These are phyloP conservation scores for Geosmithia flava DNA, from an alignment of 2,329 filamentous ascomycete genomes.

Conservation along the genomic window DNA sequence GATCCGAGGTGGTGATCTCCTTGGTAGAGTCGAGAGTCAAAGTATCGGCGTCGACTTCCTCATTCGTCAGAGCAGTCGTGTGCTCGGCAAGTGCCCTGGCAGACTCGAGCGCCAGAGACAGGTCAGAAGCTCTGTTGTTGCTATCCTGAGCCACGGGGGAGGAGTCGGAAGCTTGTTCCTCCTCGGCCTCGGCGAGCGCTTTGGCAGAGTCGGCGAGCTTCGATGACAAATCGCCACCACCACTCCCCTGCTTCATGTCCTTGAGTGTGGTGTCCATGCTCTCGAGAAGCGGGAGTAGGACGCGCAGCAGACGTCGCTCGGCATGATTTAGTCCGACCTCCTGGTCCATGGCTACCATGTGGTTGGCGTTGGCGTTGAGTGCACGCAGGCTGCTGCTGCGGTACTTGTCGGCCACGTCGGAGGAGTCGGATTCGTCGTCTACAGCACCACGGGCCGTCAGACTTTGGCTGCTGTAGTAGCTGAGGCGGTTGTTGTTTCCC, in stretches of 20 bases:
- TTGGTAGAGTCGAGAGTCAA: background rate
- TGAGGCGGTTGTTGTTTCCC: background rate
- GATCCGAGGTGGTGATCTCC: background rate
- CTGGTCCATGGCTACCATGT: background rate
- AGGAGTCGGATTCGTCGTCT: background rate
- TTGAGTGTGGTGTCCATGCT: conserved; percentile 2
- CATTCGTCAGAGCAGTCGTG: background rate
- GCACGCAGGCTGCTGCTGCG: conserved; percentile 1
- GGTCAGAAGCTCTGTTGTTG: too few species aligned
- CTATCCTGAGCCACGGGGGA: too few species aligned
- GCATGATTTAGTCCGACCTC: background rate
- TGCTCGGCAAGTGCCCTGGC: background rate
- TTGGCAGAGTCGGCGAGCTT: conserved; percentile 1
- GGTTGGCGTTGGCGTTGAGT: conserved; percentile 2
- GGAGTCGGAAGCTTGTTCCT: background rate
- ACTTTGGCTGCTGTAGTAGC: background rate
- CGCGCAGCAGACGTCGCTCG: conserved; percentile 1
- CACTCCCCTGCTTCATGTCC: conserved; percentile 1
- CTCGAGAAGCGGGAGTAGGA: conserved; percentile 2
- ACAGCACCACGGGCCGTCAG: too few species aligned
- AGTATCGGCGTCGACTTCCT: background rate
- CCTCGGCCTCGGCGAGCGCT: background rate
- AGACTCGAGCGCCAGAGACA: background rate
- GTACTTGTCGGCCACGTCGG: background rate
- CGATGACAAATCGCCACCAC: background rate